Evolutionary conservation across 495 filamentous ascomycete species (phyloP).

Genomic region (Lophiostoma macrostomum): DNA sequence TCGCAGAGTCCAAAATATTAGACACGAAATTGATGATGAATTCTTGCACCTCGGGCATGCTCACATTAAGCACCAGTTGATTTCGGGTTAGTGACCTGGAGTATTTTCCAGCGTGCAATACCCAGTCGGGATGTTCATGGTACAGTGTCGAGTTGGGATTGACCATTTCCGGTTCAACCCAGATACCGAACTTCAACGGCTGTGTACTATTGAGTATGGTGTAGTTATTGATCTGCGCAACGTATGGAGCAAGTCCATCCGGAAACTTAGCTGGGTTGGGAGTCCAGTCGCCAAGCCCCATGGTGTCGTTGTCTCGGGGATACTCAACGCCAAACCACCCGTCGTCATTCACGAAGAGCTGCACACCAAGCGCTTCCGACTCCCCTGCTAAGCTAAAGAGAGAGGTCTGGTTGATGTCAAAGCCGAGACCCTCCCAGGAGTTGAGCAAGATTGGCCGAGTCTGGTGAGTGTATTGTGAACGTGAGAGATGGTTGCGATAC

Average conservation of each 20-base stretch:
- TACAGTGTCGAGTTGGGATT: constrained; percentile 55
- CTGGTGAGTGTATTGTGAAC: constrained; percentile 48
- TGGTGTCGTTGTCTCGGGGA: constrained; percentile 48
- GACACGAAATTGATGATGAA: constrained; percentile 52
- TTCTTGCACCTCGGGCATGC: constrained; percentile 52
- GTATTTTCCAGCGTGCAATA: constrained; percentile 50
- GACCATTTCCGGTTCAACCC: constrained; percentile 61
- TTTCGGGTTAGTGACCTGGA: constrained; percentile 50
- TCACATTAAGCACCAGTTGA: constrained; percentile 55
- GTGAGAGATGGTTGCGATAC: constrained; percentile 54
- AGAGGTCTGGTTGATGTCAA: constrained; percentile 48
- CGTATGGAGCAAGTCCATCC: constrained; percentile 47
- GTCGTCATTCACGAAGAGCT: constrained; percentile 56
- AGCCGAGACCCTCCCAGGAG: constrained; percentile 57
- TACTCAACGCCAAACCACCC: constrained; percentile 58
- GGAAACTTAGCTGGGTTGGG: constrained; percentile 54
- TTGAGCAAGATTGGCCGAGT: constrained; percentile 53
- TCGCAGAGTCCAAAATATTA: constrained; percentile 46
- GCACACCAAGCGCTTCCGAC: constrained; percentile 50
- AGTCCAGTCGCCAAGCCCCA: constrained; percentile 55
- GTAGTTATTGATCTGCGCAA: constrained; percentile 46
- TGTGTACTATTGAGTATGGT: constrained; percentile 44
- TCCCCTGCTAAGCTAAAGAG: constrained; percentile 50
- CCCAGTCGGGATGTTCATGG: constrained; percentile 54
- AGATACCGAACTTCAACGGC: constrained; percentile 52